Evolutionary conservation across 1,139 yeast species (phyloP).

Genomic region (Suhomyces maxii): DNA sequence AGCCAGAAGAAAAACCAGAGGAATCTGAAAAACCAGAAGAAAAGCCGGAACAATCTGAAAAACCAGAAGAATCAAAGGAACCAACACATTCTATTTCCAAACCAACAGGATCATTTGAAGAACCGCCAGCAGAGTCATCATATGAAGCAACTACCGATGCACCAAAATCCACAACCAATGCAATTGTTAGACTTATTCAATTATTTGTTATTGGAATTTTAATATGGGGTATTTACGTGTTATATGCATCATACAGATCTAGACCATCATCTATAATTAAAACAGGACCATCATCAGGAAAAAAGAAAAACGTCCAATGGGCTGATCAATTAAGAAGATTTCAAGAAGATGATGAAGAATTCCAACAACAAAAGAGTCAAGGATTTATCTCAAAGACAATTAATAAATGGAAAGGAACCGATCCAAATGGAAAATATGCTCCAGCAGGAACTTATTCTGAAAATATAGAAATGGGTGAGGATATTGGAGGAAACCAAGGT

Average conservation of each 20-base stretch:
- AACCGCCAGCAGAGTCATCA: background rate
- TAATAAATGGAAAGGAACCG: conserved; percentile 33
- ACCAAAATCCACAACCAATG: conserved; percentile 22
- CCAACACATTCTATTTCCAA: background rate
- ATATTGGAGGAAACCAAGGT: conserved; percentile 20
- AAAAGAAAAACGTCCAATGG: conserved; percentile 60
- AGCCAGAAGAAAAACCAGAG: conserved; percentile 4
- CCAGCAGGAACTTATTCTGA: conserved; percentile 26
- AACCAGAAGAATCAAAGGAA: conserved; percentile 1
- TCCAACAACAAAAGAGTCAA: conserved; percentile 18
- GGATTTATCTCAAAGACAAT: conserved; percentile 44
- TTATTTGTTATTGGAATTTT: conserved; percentile 40
- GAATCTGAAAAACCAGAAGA: conserved; percentile 2
- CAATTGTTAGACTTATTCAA: conserved; percentile 43
- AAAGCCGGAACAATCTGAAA: conserved; percentile 3
- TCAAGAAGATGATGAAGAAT: conserved; percentile 34
- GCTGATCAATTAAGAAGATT: conserved; percentile 49
- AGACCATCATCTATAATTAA: conserved; percentile 47
- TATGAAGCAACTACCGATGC: background rate
- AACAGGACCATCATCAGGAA: conserved; percentile 32
- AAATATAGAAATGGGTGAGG: conserved; percentile 45
- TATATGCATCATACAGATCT: conserved; percentile 39
- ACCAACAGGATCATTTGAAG: background rate
- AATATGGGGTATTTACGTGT: conserved; percentile 46
- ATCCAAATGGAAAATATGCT: conserved; percentile 28